Base-by-base conservation (phyloP, 345 rosid genomes). In the Citrus cavaleriei region DNA sequence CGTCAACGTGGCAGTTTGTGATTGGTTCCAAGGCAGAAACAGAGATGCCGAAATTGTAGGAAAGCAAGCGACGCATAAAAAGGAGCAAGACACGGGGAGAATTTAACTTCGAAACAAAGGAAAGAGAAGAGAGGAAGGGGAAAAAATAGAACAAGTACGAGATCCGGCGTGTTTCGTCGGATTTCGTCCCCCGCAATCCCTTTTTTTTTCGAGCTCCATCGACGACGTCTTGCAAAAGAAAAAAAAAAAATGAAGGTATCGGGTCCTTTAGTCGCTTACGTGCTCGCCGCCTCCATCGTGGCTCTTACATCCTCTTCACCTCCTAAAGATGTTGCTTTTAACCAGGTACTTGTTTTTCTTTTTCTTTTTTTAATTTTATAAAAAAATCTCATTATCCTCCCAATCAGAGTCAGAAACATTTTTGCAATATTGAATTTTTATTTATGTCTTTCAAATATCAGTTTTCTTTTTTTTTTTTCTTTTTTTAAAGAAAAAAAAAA, bases 281-380 rank as follows among this genome's bases (percentile, higher is more conserved):
- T 88, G 55, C 67, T 89, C 13, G 90, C 88, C 10, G 91, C 88
- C 10, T 86, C 94, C 73, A 78, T 86, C n/a, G 85, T 77, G 27
- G 94, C 90, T 75, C 49, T 89, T 13, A 59, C 85, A 16, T 87
- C 88, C 18, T 83, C 91, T 13, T 80, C 90, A 38, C 76, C 85
- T 5, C 70, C 77, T 0, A 82, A 75, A 54, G 65, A 72, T 8
- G 49, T 4, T 40, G 72, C 38, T 10, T 3, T 58, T 4, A 40
- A 14, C 27, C 77, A 73, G 89, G 89, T 86, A 49, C n/a, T 51
- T 46, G 12, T 0, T 3, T 22, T 22, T 32, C 2, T 27, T 54
- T 28, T 51, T 1, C 2, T 51, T 22, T 32, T 6, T 55, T n/a
- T 54, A 0, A 16, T 54, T 18, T 18, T 18, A 54, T 18, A 54